These are phyloP conservation scores for Plectranthus barbatus DNA, from an alignment of 257 asterid genomes.

Conservation along the genomic window DNA sequence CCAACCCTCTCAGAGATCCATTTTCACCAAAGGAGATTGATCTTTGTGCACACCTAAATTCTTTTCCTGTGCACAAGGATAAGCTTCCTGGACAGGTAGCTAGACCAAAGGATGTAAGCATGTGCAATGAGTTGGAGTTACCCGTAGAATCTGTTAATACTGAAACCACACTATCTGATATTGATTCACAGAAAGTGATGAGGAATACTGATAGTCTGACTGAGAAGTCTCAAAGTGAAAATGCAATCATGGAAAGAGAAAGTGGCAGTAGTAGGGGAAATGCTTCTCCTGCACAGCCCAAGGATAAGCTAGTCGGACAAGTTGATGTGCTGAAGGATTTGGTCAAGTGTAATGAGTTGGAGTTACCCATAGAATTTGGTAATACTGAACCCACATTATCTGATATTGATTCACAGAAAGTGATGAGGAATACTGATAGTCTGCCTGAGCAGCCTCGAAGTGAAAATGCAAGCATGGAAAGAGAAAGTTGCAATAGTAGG, in stretches of 20 bases:
- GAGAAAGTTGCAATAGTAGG: background rate
- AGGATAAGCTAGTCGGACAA: conserved; percentile 26
- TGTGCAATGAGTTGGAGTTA: conserved; percentile 30
- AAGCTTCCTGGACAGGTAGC: conserved; percentile 27
- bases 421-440: conserved; percentile 15
- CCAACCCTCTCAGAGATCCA: conserved; percentile 50
- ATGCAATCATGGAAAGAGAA: conserved; percentile 16
- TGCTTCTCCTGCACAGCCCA: conserved; percentile 20
- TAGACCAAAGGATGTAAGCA: conserved; percentile 18
- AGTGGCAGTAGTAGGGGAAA: conserved; percentile 9
- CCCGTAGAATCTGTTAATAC: conserved; percentile 20
- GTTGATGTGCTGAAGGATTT: conserved; percentile 20
- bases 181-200: conserved; percentile 20
- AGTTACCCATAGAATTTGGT: conserved; percentile 15
- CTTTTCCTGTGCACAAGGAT: conserved; percentile 21
- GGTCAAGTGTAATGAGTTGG: conserved; percentile 29
- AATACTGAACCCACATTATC: conserved; percentile 19
- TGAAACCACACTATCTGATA: conserved; percentile 19
- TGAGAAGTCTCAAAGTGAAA: conserved; percentile 24
- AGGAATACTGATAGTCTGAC: conserved; percentile 15
- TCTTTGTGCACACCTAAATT: conserved; percentile 18
- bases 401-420: conserved; percentile 20
- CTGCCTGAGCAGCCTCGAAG: conserved; percentile 19
- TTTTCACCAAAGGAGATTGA: conserved; percentile 48
- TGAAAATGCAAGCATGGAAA: conserved; percentile 24